Percentiles rank a stretch among this genome's conserved stretches.
Evolutionary conservation across 2,329 filamentous ascomycete genomes (phyloP).

Genomic region (Fusarium transvaalense): DNA sequence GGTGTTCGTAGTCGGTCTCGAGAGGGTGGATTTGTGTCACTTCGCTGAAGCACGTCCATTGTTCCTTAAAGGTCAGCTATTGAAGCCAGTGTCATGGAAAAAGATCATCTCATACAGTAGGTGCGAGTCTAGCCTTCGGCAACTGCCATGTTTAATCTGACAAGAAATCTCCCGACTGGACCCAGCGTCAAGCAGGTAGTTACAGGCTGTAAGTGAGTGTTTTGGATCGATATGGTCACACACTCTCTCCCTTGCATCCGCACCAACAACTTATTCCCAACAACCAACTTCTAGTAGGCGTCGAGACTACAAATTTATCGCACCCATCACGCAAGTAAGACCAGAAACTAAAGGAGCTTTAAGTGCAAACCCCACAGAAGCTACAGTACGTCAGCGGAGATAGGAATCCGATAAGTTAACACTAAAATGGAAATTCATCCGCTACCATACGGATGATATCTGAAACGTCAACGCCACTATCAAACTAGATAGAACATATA

Average conservation of each 20-base stretch:
- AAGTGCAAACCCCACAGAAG: not conserved
- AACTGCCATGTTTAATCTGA: not conserved
- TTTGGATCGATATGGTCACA: not conserved
- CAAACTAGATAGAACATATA: too few species aligned
- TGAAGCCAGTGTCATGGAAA: not conserved
- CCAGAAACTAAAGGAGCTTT: not conserved
- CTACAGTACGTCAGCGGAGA: not conserved
- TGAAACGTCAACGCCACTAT: not conserved
- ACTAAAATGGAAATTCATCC: not conserved
- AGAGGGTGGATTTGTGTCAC: not conserved
- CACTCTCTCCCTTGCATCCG: too few species aligned
- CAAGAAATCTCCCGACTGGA: not conserved
- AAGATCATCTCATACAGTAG: not conserved
- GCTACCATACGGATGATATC: not conserved
- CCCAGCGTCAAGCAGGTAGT: not conserved
- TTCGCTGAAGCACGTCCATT: not conserved
- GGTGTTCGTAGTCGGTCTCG: not conserved
- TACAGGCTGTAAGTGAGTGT: too few species aligned
- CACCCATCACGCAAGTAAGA: not conserved
- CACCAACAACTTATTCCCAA: too few species aligned
- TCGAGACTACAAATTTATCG: not conserved
- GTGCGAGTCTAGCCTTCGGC: not conserved
- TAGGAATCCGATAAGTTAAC: not conserved
- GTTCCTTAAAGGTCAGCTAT: not conserved
- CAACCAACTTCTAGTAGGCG: not conserved